Evolutionary conservation across 768 basidiomycete genomes (phyloP).

Genomic region (Nidula microcarpa): DNA sequence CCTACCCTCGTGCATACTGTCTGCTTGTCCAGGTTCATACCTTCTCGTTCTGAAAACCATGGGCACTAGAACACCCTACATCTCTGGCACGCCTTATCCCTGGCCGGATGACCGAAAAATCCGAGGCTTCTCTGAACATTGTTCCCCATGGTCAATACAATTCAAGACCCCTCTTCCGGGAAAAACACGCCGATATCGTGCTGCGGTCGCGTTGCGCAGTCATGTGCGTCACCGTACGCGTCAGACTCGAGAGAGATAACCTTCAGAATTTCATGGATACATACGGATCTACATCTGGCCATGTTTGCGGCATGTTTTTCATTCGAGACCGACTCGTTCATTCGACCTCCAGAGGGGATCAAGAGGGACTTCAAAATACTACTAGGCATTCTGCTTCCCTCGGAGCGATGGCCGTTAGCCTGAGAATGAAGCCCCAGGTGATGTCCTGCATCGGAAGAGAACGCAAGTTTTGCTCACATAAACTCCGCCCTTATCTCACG

Average conservation of each 20-base stretch:
- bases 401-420: not conserved
- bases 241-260: not conserved
- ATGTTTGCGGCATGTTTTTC: not conserved
- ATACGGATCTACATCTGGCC: not conserved
- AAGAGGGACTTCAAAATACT: not conserved
- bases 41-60: not conserved
- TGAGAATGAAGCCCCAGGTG: not conserved
- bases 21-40: not conserved
- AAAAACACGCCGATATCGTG: not conserved
- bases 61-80: not conserved
- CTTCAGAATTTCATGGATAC: not conserved
- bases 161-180: not conserved
- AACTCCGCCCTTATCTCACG: constrained; percentile 1
- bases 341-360: not conserved
- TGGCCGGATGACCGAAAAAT: not conserved
- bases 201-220: not conserved
- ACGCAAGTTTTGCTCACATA: not conserved
- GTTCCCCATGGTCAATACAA: not conserved
- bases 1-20: no score
- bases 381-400: not conserved
- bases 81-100: not conserved
- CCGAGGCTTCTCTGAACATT: not conserved
- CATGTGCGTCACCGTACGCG: not conserved
- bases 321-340: not conserved
- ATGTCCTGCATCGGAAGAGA: not conserved